Base-by-base conservation (phyloP, 2,329 filamentous ascomycete species). In the Cylindrodendrum hubeiense region DNA sequence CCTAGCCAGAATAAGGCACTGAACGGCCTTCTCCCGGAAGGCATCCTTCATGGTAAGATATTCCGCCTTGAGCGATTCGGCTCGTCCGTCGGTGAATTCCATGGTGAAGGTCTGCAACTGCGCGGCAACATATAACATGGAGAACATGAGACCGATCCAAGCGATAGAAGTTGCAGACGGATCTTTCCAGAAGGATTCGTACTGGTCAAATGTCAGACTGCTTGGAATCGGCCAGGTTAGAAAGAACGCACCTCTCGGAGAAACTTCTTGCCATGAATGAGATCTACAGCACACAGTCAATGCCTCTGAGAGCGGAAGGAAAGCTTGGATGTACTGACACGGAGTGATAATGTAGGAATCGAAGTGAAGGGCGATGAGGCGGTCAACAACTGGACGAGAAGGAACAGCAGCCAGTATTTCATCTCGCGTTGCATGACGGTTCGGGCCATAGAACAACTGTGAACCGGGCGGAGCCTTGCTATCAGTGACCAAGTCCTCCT, bases 141-240 rank as follows among this genome's bases (percentile, higher is more conserved):
- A 63, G 55, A 66, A 68, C 60, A 68, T 58, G 55, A 66, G 66
- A 6, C 63, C 63, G 13, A 66, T 41, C 66, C 66, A 68, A 43
- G 63, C 55, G 24, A 61, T 58, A 4, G 66, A 59, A 44, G 63
- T 56, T 43, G 55, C 37, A 49, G 59, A 41, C 10, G 66, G 56
- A 55, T 61, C 47, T 61, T 60, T 41, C 67, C 60, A 65, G 44
- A 68, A 62, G 33, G 43, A 4, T 57, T 67, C 56, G 41, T 67
- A 67, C 64, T 67, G 44, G 26, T 24, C 24, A 64, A 59, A 60
- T 67, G 59, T 68, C 55, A 68, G 63, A 43, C 47, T 26, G 9
- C 17, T 61, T 41, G 46, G 56, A 19, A 61, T 59, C 43, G 4
- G 17, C 37, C 6, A 3, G 30, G 28, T 33, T 30, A 64, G 52